Conservation (phyloP, 192 early-diverging fungal genomes). For the Podila verticillata region DNA sequence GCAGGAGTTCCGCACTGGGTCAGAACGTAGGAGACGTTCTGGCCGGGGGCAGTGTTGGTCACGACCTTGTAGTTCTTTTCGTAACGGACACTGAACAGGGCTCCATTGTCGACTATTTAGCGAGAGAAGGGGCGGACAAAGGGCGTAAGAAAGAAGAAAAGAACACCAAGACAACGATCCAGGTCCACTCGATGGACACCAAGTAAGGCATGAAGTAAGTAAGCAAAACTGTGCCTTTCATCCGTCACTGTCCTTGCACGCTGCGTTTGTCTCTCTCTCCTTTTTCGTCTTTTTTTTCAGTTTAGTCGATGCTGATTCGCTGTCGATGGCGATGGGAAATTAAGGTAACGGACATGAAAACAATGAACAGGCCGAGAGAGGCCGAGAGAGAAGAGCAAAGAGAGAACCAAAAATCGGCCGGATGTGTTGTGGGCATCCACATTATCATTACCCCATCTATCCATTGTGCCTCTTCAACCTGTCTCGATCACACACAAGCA, state of each 20-base stretch:
- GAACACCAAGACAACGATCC: background rate
- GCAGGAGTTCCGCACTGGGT: slow-evolving; percentile 76
- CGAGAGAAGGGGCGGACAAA: background rate
- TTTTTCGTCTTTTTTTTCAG: background rate
- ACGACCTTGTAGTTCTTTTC: slow-evolving; percentile 73
- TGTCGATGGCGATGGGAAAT: background rate
- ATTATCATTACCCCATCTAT: too few relatives aligned
- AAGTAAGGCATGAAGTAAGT: too few relatives aligned
- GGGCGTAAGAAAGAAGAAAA: background rate
- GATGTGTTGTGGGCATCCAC: too few relatives aligned
- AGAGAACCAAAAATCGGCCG: too few relatives aligned
- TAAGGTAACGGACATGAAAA: background rate
- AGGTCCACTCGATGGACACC: too few relatives aligned
- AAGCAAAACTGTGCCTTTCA: too few relatives aligned
- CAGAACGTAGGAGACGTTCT: slow-evolving; percentile 68
- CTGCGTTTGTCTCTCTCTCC: too few relatives aligned
- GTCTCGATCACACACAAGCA: background rate
- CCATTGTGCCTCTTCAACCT: background rate
- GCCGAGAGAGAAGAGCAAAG: too few relatives aligned
- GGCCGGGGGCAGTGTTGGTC: slow-evolving; percentile 53
- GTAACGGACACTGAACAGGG: slow-evolving; percentile 69
- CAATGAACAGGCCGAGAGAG: too few relatives aligned
- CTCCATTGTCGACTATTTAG: slow-evolving; percentile 59
- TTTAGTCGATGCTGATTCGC: background rate
- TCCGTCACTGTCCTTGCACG: too few relatives aligned